Evolutionary conservation across 768 basidiomycete species (phyloP).

Genomic region (Leccinellum rugosiceps): DNA sequence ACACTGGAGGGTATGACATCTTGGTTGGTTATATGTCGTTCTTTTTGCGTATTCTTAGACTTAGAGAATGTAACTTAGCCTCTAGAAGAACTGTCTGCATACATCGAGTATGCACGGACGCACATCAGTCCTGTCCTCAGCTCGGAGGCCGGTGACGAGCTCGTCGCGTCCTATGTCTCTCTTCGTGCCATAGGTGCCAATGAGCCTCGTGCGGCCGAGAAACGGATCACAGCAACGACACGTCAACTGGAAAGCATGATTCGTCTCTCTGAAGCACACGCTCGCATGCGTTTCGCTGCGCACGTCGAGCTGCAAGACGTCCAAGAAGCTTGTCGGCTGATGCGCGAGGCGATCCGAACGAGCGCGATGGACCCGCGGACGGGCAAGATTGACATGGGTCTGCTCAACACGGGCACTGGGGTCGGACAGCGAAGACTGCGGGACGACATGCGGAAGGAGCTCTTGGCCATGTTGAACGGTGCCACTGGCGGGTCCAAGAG

Average conservation of each 20-base stretch:
- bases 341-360: constrained; percentile 94
- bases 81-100: constrained; percentile 85
- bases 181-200: constrained; percentile 86
- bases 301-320: constrained; percentile 87
- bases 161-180: constrained; percentile 87
- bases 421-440: constrained; percentile 79
- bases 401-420: constrained; percentile 92
- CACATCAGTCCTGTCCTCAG: constrained; percentile 84
- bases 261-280: constrained; percentile 92
- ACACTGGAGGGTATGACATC: constrained; percentile 57
- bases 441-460: constrained; percentile 87
- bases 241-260: constrained; percentile 98
- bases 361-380: constrained; percentile 94
- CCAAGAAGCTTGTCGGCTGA: constrained; percentile 87
- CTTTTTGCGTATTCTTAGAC: background rate
- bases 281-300: constrained; percentile 91
- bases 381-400: constrained; percentile 95
- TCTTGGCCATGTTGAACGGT: constrained; percentile 60
- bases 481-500: constrained; percentile 43
- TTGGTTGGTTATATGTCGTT: constrained; percentile 50
- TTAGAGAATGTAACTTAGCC: constrained; percentile 50
- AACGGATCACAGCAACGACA: constrained; percentile 96
- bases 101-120: constrained; percentile 89
- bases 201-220: constrained; percentile 84
- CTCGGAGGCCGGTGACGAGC: constrained; percentile 78